Evolutionary conservation across 2,329 filamentous ascomycete species (phyloP).

Genomic region (Huntiella savannae): DNA sequence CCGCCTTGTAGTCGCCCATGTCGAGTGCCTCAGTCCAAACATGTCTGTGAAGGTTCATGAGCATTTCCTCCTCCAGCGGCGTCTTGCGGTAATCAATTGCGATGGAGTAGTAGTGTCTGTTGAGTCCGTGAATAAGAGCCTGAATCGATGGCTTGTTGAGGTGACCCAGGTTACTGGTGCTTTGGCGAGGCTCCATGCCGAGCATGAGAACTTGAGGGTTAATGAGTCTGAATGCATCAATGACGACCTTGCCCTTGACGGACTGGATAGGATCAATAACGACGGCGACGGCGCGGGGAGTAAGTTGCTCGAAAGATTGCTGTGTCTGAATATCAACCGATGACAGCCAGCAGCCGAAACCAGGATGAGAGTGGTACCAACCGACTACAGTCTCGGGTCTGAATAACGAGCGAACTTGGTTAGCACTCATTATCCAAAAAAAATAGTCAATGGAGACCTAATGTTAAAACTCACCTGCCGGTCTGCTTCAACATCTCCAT

Average conservation of each 20-base stretch:
- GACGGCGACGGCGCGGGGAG: constrained; percentile 86
- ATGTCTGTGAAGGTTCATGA: constrained; percentile 99
- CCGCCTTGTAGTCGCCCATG: constrained; percentile 86
- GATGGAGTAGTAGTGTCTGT: constrained; percentile 98
- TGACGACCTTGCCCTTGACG: constrained; percentile 98
- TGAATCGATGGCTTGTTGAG: constrained; percentile 99
- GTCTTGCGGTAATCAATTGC: constrained; percentile 97
- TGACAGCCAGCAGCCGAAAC: constrained; percentile 97
- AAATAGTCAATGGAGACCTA: background rate
- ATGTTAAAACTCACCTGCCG: constrained; percentile 46
- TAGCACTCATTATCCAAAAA: background rate
- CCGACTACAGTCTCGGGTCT: constrained; percentile 94
- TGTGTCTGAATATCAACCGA: constrained; percentile 99
- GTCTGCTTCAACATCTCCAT: constrained; percentile 99
- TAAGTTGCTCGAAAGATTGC: constrained; percentile 98
- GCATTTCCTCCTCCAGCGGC: constrained; percentile 94
- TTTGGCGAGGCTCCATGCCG: constrained; percentile 92
- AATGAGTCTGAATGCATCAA: constrained; percentile 96
- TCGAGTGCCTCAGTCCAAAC: constrained; percentile 95
- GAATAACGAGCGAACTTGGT: constrained; percentile 5
- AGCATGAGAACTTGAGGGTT: constrained; percentile 96
- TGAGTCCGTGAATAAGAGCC: constrained; percentile 91
- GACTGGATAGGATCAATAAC: constrained; percentile 98
- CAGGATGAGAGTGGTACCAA: constrained; percentile 99
- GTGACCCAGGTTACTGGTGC: constrained; percentile 91